These are phyloP conservation scores for Bisporella sp. DNA, from an alignment of 2,329 filamentous ascomycete species.

Conservation along the genomic window DNA sequence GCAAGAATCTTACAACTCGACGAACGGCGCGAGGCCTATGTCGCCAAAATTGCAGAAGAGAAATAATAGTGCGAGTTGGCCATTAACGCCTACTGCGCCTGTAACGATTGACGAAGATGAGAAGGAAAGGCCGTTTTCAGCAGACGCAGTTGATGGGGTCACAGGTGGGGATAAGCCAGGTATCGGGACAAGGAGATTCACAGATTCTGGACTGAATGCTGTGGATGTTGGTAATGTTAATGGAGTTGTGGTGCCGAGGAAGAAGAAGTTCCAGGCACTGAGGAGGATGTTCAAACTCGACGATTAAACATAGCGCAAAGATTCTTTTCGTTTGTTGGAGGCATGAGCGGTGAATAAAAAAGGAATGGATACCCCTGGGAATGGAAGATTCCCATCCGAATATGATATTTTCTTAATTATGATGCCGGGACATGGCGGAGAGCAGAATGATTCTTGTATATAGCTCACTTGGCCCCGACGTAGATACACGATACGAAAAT, in stretches of 20 bases:
- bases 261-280: conserved; percentile 61
- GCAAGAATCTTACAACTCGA: neutral
- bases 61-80: conserved; percentile 40
- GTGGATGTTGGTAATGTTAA: conserved; percentile 12
- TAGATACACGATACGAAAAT: too few species aligned
- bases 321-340: too few species aligned
- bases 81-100: conserved; percentile 34
- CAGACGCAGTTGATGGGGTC: conserved; percentile 13
- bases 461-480: too few species aligned
- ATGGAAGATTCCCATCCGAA: too few species aligned
- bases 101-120: conserved; percentile 26
- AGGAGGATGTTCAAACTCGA: conserved; percentile 58
- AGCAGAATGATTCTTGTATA: too few species aligned
- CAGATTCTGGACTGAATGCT: conserved; percentile 17
- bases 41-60: conserved; percentile 41
- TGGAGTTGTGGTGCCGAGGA: conserved; percentile 20
- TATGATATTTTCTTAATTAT: too few species aligned
- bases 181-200: conserved; percentile 18
- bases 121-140: conserved; percentile 22
- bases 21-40: neutral
- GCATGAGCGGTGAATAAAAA: too few species aligned
- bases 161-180: conserved; percentile 12
- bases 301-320: conserved; percentile 31
- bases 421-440: too few species aligned
- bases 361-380: too few species aligned